Base-by-base conservation (phyloP, 306 rosid species). In the Gastrolobium bilobum region DNA sequence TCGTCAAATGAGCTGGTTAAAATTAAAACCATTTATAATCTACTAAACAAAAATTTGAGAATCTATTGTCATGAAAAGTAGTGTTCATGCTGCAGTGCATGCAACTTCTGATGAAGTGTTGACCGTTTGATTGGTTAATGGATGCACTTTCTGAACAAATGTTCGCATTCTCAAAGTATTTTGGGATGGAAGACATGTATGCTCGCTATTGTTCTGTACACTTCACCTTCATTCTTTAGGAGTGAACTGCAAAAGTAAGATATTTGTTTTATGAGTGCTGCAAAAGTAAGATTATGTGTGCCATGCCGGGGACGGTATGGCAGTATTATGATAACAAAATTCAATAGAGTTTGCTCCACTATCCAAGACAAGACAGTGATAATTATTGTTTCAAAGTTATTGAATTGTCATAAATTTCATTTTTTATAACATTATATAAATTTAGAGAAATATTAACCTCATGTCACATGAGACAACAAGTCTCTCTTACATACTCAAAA, bases 41-140 rank as follows among this genome's bases (percentile, higher is more conserved):
- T 20, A 20, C 26, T 20, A 20, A 20, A 20, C 26, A 20, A 20
- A 20, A 20, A 20, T 20, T 20, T 20, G 26, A 20, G 26, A 20
- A 20, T 20, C 26, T 20, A 20, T 20, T 20, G 26, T 20, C 26
- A 20, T 56, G 43, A 56, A 60, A 63, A 47, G 48, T 11, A 53
- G 9, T 9, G 67, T 10, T 33, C 13, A 61, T 71, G 77, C 4
- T 34, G 67, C 35, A 51, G 8, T 42, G 64, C 78, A 70, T 64
- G 84, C 65, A 76, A 59, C 10, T 71, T 86, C 30, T 64, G 81
- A 71, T 79, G 51, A 63, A 79, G 10, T 66, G 1, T 8, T 64
- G 68, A 57, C 87, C 91, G 79, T 88, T 75, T 47, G 90, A 88
- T 87, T 5, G 46, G 4, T 60, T 69, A 88, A 86, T 5, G 46